Conservation (phyloP, 2,329 filamentous ascomycete genomes). For the Thielaviopsis ethacetica region DNA sequence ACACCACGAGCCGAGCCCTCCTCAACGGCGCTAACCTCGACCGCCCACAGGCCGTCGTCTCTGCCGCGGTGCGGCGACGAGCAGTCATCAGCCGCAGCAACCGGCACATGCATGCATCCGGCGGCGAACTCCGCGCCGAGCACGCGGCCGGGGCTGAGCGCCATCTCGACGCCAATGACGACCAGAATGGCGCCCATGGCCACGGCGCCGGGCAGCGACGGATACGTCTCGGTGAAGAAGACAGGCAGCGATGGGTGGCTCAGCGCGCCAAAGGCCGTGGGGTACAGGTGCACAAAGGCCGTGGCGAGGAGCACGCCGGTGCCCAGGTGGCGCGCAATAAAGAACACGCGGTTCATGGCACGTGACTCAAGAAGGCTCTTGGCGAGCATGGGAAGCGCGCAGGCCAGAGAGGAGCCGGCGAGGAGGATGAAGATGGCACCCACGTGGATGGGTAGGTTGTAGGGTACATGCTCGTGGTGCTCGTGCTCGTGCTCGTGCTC, state of each 20-base stretch:
- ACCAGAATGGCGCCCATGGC: conserved; percentile 64
- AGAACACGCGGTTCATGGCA: conserved; percentile 39
- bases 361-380: conserved; percentile 32
- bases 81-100: too few species aligned
- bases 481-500: neutral
- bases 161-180: conserved; percentile 68
- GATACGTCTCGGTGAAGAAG: conserved; percentile 62
- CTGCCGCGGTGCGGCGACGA: too few species aligned
- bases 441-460: conserved; percentile 42
- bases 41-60: too few species aligned
- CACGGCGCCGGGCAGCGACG: conserved; percentile 63
- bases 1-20: too few species aligned
- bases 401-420: conserved; percentile 30
- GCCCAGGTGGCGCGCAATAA: conserved; percentile 50
- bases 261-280: conserved; percentile 47
- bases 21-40: too few species aligned
- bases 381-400: conserved; percentile 38
- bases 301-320: conserved; percentile 62
- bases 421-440: conserved; percentile 37
- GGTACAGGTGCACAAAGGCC: conserved; percentile 61
- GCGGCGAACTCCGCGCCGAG: conserved; percentile 2
- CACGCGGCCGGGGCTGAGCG: conserved; percentile 30
- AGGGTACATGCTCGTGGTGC: conserved; percentile 17
- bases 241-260: conserved; percentile 51
- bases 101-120: neutral